These are phyloP conservation scores for Aethionema arabicum DNA, from an alignment of 345 rosid genomes.

Conservation along the genomic window DNA sequence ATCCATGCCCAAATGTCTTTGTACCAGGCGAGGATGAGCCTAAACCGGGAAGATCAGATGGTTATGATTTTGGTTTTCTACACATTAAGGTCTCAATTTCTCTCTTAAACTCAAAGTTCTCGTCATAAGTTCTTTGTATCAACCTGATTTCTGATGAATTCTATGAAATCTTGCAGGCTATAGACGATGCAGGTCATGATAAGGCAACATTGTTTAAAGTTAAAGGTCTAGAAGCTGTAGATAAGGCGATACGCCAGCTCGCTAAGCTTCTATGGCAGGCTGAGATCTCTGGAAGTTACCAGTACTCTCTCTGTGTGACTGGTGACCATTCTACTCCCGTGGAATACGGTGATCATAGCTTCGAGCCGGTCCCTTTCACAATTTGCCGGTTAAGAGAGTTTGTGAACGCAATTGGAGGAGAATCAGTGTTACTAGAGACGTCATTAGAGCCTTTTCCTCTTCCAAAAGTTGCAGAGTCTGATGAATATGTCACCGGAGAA, in stretches of 20 bases:
- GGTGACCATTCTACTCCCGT: slow-evolving; percentile 98
- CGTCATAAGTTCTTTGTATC: neutral
- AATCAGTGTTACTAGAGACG: slow-evolving; percentile 47
- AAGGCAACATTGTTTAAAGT: slow-evolving; percentile 85
- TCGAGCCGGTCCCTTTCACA: slow-evolving; percentile 85
- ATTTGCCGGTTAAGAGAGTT: slow-evolving; percentile 70
- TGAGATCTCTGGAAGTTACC: slow-evolving; percentile 55
- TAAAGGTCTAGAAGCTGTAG: slow-evolving; percentile 80
- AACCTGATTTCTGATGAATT: neutral
- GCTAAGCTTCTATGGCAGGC: slow-evolving; percentile 86
- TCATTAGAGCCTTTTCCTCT: slow-evolving; percentile 87
- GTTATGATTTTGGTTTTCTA: slow-evolving; percentile 94
- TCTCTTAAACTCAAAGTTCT: neutral
- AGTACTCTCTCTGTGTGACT: slow-evolving; percentile 74
- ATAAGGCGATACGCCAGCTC: slow-evolving; percentile 73
- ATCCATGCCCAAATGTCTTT: slow-evolving; percentile 61
- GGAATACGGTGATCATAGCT: slow-evolving; percentile 97
- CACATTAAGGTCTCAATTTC: slow-evolving; percentile 69
- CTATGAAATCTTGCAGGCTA: slow-evolving; percentile 54
- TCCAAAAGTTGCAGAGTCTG: slow-evolving; percentile 50
- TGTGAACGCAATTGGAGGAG: slow-evolving; percentile 75
- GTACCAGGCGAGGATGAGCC: slow-evolving; percentile 86
- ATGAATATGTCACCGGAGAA: slow-evolving; percentile 32
- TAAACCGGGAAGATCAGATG: slow-evolving; percentile 68
- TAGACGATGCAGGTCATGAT: slow-evolving; percentile 98